A percentile compares a stretch with the other conserved stretches of the same genome.
These are phyloP conservation scores for Euptelea pleiosperma DNA, from an alignment of 164 flowering plant species.

Conservation along the genomic window DNA sequence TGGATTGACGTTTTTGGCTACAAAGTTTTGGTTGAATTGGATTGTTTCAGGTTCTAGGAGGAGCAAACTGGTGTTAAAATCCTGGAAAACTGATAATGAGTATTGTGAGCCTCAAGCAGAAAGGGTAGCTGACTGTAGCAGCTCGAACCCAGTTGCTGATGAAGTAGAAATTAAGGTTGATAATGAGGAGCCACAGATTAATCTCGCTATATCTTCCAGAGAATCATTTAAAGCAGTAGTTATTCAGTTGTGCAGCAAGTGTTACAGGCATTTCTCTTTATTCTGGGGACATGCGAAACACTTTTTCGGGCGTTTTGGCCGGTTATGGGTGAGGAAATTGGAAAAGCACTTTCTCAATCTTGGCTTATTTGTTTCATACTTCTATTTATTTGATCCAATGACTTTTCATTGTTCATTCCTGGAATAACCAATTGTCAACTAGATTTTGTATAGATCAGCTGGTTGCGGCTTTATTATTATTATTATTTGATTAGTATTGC, in stretches of 20 bases:
- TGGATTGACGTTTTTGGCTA: constrained; percentile 39
- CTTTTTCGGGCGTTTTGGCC: constrained; percentile 36
- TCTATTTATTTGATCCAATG: background rate
- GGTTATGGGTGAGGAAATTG: constrained; percentile 62
- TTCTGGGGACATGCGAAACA: constrained; percentile 43
- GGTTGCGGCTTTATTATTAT: too few relatives aligned
- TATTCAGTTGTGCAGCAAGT: constrained; percentile 53
- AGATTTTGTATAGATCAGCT: too few relatives aligned
- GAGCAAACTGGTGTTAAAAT: constrained; percentile 49
- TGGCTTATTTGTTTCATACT: background rate
- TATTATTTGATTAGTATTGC: too few relatives aligned
- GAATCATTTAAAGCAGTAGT: constrained; percentile 60
- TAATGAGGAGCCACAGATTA: constrained; percentile 38
- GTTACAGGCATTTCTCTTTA: constrained; percentile 59
- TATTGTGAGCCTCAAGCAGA: constrained; percentile 47
- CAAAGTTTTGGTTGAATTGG: constrained; percentile 66
- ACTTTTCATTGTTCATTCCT: background rate
- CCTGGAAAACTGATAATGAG: constrained; percentile 60
- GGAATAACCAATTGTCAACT: background rate
- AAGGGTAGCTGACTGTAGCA: constrained; percentile 28
- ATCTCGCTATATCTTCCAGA: constrained; percentile 38
- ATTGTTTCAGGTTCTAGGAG: constrained; percentile 54
- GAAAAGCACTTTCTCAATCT: background rate
- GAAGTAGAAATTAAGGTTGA: constrained; percentile 33
- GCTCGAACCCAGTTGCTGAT: constrained; percentile 30